These are phyloP conservation scores for Triticum aestivum DNA, from an alignment of 176 grass and related monocot genomes.

Conservation along the genomic window DNA sequence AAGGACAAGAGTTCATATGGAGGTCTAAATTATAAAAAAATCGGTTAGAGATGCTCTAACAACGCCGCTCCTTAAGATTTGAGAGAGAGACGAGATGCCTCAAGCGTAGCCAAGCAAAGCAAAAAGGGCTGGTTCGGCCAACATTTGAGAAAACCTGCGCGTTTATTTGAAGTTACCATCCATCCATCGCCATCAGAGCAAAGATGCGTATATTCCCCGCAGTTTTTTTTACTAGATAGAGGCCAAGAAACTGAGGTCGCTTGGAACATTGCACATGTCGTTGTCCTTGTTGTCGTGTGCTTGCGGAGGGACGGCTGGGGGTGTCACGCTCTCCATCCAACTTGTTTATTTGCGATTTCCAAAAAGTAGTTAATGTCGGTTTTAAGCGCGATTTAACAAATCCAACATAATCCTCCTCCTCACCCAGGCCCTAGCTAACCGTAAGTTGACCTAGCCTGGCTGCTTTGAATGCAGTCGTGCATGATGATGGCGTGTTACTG, in stretches of 20 bases:
- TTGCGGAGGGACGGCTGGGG: neutral
- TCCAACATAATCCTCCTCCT: slow-evolving; percentile 13
- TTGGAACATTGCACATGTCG: neutral
- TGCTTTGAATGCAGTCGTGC: neutral
- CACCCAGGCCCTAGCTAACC: neutral
- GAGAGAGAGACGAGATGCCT: too few species aligned
- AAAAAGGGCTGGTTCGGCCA: too few species aligned
- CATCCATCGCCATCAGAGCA: neutral
- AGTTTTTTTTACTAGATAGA: neutral
- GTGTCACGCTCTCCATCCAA: neutral
- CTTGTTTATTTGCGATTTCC: neutral
- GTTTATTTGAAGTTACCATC: neutral
- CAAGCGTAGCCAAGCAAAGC: too few species aligned
- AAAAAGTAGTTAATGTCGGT: neutral
- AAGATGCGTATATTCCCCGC: neutral
- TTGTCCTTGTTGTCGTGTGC: neutral
- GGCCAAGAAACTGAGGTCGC: neutral
- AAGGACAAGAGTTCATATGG: too few species aligned
- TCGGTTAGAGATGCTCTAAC: too few species aligned
- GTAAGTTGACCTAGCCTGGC: neutral
- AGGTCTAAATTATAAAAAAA: too few species aligned
- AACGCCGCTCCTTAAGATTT: too few species aligned
- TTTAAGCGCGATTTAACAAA: slow-evolving; percentile 16
- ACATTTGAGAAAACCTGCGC: too few species aligned
- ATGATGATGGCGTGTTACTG: neutral